Percentiles rank a stretch among this genome's conserved stretches.
phyloP scores from a whole-genome alignment of 2,329 filamentous ascomycete species.

The Triangularia setosa region DNA sequence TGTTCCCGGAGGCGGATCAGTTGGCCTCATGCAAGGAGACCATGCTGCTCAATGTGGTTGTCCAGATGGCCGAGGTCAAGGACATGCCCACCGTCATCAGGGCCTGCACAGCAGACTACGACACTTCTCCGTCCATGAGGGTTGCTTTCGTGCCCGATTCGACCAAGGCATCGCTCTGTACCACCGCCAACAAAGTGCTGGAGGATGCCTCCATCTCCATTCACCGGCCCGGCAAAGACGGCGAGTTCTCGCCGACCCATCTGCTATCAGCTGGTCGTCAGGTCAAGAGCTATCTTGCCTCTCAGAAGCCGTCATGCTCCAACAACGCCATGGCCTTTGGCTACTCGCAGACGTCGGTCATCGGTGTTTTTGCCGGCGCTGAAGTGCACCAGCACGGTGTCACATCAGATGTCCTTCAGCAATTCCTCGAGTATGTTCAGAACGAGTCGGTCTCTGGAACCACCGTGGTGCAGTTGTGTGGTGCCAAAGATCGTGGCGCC shows the following conservation, averaged over 20 bases:
- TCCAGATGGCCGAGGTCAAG: background rate
- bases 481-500: conserved; percentile 21
- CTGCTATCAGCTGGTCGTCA: conserved; percentile 1
- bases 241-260: background rate
- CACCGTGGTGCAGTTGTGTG: conserved; percentile 30
- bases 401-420: conserved; percentile 16
- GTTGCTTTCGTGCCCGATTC: background rate
- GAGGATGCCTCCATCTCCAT: background rate
- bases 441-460: conserved; percentile 14
- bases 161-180: background rate
- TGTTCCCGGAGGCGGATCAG: background rate
- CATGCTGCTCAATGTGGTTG: background rate
- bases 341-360: conserved; percentile 10
- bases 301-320: conserved; percentile 1
- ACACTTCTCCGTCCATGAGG: background rate
- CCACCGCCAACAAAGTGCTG: background rate
- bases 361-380: conserved; percentile 24
- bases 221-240: background rate
- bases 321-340: conserved; percentile 12
- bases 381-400: conserved; percentile 25
- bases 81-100: background rate
- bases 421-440: conserved; percentile 15
- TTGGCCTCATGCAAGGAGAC: background rate
- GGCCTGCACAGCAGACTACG: background rate
- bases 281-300: conserved; percentile 4